phyloP scores from a whole-genome alignment of 2,329 filamentous ascomycete genomes.

The Colletotrichum graminicola region DNA sequence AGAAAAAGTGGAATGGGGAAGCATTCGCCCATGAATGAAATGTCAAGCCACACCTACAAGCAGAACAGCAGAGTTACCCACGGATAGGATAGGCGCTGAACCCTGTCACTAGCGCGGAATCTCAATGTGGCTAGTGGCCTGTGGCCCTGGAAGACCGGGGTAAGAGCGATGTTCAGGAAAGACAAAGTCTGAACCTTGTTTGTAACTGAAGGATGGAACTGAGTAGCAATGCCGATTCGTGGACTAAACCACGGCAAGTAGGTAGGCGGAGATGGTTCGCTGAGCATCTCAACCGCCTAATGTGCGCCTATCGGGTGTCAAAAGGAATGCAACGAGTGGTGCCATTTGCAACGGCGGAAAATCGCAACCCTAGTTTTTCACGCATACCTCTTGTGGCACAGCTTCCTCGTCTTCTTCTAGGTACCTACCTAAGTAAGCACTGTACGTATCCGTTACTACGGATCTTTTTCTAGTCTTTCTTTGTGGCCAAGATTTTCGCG shows the following conservation, averaged over 20 bases:
- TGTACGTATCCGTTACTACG: too few relatives aligned
- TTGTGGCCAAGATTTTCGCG: neutral
- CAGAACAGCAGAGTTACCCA: too few relatives aligned
- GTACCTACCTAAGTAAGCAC: neutral
- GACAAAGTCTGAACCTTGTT: neutral
- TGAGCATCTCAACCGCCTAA: neutral
- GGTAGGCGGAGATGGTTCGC: neutral
- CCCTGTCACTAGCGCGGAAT: neutral
- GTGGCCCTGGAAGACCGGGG: conserved; percentile 6
- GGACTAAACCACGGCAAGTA: neutral
- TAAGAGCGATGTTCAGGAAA: conserved; percentile 29
- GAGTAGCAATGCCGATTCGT: conserved; percentile 11
- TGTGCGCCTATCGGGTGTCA: conserved; percentile 5
- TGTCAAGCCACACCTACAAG: conserved; percentile 19
- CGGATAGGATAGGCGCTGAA: conserved; percentile 2
- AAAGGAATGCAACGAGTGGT: conserved; percentile 29
- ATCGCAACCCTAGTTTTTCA: conserved; percentile 33
- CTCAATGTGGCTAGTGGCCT: conserved; percentile 1
- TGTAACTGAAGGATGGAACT: conserved; percentile 1
- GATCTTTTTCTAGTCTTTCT: neutral
- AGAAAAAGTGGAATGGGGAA: conserved; percentile 12
- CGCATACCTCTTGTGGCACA: conserved; percentile 21
- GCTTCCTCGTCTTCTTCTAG: neutral
- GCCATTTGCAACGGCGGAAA: conserved; percentile 25
- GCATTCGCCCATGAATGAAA: neutral